phyloP scores from a whole-genome alignment of 257 asterid species.

The Ocimum tenuiflorum region DNA sequence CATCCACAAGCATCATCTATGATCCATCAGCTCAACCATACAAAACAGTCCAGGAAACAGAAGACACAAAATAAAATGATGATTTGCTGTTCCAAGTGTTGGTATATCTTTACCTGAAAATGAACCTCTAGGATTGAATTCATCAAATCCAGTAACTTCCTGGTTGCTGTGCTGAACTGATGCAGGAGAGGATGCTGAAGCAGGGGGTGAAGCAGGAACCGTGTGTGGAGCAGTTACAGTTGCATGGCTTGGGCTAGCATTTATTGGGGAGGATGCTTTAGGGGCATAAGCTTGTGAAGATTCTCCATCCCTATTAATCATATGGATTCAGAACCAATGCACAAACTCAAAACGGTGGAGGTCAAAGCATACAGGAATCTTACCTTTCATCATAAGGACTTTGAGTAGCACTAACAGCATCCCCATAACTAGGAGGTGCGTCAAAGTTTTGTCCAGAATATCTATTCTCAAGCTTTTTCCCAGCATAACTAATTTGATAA shows the following conservation, averaged over 20 bases:
- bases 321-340: constrained; percentile 21
- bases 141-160: constrained; percentile 70
- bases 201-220: constrained; percentile 44
- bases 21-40: neutral
- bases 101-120: constrained; percentile 49
- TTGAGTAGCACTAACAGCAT: constrained; percentile 57
- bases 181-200: constrained; percentile 42
- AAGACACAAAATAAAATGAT: constrained; percentile 8
- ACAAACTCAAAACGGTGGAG: constrained; percentile 14
- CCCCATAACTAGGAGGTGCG: constrained; percentile 89
- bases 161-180: constrained; percentile 33
- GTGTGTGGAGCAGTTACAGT: constrained; percentile 34
- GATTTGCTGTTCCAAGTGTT: neutral
- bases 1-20: constrained; percentile 4
- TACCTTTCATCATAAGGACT: constrained; percentile 81
- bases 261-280: constrained; percentile 48
- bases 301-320: constrained; percentile 59
- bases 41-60: neutral
- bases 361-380: constrained; percentile 7
- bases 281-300: constrained; percentile 54
- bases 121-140: constrained; percentile 89
- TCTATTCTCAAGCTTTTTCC: constrained; percentile 44
- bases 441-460: constrained; percentile 60
- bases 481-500: constrained; percentile 31
- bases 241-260: constrained; percentile 47